Base-by-base conservation (phyloP, 108 stramenopile species). In the Pseudonitzschia delicatissima region DNA sequence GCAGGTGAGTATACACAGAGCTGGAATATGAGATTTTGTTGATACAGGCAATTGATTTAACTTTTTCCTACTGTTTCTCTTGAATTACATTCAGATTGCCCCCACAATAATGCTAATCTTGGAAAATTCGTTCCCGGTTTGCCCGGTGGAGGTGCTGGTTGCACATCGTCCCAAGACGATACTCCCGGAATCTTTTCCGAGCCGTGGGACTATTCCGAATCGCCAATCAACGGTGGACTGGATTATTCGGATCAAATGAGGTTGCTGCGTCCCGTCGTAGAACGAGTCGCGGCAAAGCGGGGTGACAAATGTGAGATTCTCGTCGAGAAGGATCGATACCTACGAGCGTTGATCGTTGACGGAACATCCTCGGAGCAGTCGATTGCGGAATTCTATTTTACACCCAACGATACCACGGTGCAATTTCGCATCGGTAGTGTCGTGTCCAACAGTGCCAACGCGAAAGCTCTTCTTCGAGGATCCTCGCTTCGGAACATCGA, bases 361-460 rank as follows among this genome's bases (percentile, higher is more conserved):
- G 84, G 83, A 11, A 64, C 45, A 34, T 69, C 86, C 15, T 75
- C 71, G 33, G 86, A 87, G 44, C 57, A 72, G 52, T 89, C 87
- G 4, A 62, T 84, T 26, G 86, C 86, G 18, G 91, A 92, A 74
- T 92, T 92, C 62, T 92, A 92, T 64, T 92, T 87, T 49, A 92
- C 91, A 26, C 87, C 82, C 29, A 68, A 84, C 45, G 91, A 92
- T 64, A 87, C 87, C 13, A 92, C 91, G 11, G 86, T 92, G 2
- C 91, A 92, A 73, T 92, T 89, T 68, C 91, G 91, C 6, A 39
- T 92, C 12, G 87, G 66, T 1, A 57, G 79, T 18, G 29, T 51
- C 17, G 5, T 32, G 18, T n/a, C 62, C n/a, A 27, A 15, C 44
- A 44, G 29, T 25, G 20, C 31, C 25, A 55, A 11, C 31, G 33